Percentiles rank a stretch among this genome's conserved stretches.
phyloP scores from a whole-genome alignment of 2,329 filamentous ascomycete genomes.

The Aspergillus clavatus region DNA sequence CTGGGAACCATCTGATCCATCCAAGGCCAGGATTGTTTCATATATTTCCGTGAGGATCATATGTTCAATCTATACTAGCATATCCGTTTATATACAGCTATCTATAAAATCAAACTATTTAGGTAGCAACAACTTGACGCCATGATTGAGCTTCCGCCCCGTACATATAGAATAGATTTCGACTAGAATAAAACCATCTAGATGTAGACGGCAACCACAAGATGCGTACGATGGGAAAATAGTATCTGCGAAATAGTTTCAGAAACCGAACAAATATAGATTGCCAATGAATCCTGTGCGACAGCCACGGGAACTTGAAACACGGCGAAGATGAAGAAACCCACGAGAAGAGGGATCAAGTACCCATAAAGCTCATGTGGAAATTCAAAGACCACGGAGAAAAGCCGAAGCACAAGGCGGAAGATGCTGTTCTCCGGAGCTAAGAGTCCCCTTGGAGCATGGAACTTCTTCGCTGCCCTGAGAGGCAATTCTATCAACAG shows the following conservation, averaged over 20 bases:
- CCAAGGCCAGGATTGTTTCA: too few relatives aligned
- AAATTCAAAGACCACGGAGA: constrained; percentile 41
- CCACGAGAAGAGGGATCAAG: constrained; percentile 43
- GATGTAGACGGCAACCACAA: too few relatives aligned
- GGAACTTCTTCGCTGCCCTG: constrained; percentile 38
- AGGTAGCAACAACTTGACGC: constrained; percentile 34
- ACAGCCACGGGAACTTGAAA: constrained; percentile 53
- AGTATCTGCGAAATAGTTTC: constrained; percentile 49
- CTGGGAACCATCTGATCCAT: too few relatives aligned
- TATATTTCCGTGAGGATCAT: too few relatives aligned
- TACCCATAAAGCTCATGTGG: constrained; percentile 48
- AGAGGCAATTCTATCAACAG: constrained; percentile 45
- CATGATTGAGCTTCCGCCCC: constrained; percentile 37
- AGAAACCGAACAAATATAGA: constrained; percentile 53
- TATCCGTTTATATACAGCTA: too few relatives aligned
- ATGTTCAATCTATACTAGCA: too few relatives aligned
- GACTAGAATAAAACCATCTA: too few relatives aligned
- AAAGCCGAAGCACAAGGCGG: constrained; percentile 42
- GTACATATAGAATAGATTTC: constrained; percentile 44
- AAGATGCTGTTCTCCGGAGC: constrained; percentile 48
- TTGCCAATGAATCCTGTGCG: constrained; percentile 48
- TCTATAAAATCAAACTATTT: background rate
- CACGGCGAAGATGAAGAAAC: constrained; percentile 45
- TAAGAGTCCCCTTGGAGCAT: constrained; percentile 46
- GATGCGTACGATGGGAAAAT: too few relatives aligned